Conservation (phyloP, 306 rosid species). For the Medicago ruthenica region DNA sequence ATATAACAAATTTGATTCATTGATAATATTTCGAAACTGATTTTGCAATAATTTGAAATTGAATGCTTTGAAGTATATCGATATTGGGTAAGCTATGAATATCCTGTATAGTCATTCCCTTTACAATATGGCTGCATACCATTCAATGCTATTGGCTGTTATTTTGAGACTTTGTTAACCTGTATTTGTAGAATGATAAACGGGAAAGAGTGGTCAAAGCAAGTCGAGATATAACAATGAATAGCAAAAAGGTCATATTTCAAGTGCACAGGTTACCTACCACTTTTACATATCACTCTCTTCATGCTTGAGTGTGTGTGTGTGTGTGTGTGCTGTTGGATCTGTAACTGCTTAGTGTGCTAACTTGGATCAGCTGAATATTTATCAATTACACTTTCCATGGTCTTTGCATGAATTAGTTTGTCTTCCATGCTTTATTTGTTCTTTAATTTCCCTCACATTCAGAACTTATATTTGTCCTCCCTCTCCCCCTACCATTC, state of each 20-base stretch:
- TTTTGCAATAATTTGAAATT: constrained; percentile 2
- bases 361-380: constrained; percentile 18
- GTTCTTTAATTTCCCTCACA: background rate
- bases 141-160: constrained; percentile 14
- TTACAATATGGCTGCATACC: constrained; percentile 12
- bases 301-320: background rate
- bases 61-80: constrained; percentile 20
- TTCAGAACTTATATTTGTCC: background rate
- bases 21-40: constrained; percentile 6
- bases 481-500: background rate
- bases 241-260: constrained; percentile 97
- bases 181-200: constrained; percentile 75
- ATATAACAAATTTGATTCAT: background rate
- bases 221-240: constrained; percentile 89
- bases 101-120: background rate
- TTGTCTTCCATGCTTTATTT: background rate
- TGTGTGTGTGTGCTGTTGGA: constrained; percentile 2
- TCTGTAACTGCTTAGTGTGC: constrained; percentile 1
- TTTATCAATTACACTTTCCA: background rate
- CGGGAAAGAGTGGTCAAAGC: constrained; percentile 95
- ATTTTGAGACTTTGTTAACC: constrained; percentile 33
- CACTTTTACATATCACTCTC: background rate
- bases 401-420: constrained; percentile 24
- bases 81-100: constrained; percentile 12
- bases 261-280: constrained; percentile 88